phyloP scores from a whole-genome alignment of 2,329 filamentous ascomycete genomes.

The Coniochaeta prunicola region DNA sequence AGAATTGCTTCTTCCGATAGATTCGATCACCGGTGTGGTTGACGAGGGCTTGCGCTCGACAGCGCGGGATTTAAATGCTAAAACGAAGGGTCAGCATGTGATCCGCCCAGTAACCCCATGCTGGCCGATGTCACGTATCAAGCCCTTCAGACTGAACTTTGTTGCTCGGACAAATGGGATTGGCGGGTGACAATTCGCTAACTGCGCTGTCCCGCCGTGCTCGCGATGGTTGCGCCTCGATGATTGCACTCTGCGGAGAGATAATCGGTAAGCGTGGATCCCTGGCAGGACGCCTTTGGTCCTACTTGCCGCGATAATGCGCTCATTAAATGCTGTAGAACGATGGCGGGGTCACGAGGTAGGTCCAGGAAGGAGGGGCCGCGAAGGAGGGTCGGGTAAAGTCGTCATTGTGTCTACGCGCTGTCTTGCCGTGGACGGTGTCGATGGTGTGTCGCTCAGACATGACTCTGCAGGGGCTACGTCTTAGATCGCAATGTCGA shows the following conservation, averaged over 20 bases:
- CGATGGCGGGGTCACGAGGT: background rate
- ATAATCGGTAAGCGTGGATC: no score
- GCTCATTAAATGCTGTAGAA: background rate
- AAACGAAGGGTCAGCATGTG: background rate
- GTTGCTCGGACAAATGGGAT: no score
- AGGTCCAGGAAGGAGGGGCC: background rate
- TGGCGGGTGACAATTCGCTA: no score
- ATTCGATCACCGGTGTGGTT: background rate
- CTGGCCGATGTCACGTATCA: background rate
- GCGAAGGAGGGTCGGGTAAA: background rate
- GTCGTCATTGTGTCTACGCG: background rate
- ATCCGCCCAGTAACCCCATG: background rate
- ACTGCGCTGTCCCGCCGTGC: no score
- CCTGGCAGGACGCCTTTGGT: no score
- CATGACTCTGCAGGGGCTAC: background rate
- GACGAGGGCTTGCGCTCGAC: background rate
- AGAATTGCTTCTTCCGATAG: background rate
- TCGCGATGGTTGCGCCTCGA: no score
- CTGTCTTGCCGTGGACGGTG: background rate
- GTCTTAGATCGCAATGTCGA: no score
- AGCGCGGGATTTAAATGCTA: background rate
- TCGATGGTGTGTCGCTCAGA: background rate
- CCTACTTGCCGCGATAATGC: background rate
- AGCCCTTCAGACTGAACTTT: no score
- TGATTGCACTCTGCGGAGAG: no score